Percentiles rank a stretch among this genome's conserved stretches.
These are phyloP conservation scores for Chaetoscypha palmicola DNA, from an alignment of 2,329 filamentous ascomycete species.

Conservation along the genomic window DNA sequence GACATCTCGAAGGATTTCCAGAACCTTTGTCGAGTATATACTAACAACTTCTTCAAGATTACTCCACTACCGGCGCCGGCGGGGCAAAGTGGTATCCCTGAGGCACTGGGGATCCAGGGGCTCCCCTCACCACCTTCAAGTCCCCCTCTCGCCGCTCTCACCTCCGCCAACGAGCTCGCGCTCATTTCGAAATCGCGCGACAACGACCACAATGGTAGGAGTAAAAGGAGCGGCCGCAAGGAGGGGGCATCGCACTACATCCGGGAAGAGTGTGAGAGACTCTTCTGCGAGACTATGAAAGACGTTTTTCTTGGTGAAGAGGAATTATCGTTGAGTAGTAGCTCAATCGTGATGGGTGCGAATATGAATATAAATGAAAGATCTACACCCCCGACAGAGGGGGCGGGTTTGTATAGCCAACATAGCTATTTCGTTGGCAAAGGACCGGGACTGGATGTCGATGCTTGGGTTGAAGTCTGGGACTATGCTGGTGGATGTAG, in stretches of 20 bases:
- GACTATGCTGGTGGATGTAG: constrained; percentile 79
- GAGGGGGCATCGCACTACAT: constrained; percentile 94
- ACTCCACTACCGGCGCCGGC: constrained; percentile 87
- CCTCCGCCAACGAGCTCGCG: constrained; percentile 59
- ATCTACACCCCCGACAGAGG: constrained; percentile 29
- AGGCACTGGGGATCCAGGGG: constrained; percentile 67
- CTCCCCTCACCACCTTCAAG: constrained; percentile 79
- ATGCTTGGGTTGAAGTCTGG: constrained; percentile 33
- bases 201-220: constrained; percentile 25
- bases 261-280: constrained; percentile 99
- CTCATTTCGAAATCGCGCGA: constrained; percentile 41
- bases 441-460: constrained; percentile 20
- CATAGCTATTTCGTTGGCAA: constrained; percentile 22
- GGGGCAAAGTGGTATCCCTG: constrained; percentile 92
- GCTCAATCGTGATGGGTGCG: constrained; percentile 82
- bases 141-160: constrained; percentile 77
- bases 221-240: constrained; percentile 43
- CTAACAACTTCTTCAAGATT: constrained; percentile 46
- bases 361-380: constrained; percentile 43
- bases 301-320: constrained; percentile 94
- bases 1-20: too few species aligned
- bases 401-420: constrained; percentile 17
- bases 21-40: too few species aligned
- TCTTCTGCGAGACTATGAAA: constrained; percentile 96
- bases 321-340: constrained; percentile 65